A percentile compares a stretch with the other conserved stretches of the same genome.
These are phyloP conservation scores for Stellera chamaejasme DNA, from an alignment of 345 rosid species.

Conservation along the genomic window DNA sequence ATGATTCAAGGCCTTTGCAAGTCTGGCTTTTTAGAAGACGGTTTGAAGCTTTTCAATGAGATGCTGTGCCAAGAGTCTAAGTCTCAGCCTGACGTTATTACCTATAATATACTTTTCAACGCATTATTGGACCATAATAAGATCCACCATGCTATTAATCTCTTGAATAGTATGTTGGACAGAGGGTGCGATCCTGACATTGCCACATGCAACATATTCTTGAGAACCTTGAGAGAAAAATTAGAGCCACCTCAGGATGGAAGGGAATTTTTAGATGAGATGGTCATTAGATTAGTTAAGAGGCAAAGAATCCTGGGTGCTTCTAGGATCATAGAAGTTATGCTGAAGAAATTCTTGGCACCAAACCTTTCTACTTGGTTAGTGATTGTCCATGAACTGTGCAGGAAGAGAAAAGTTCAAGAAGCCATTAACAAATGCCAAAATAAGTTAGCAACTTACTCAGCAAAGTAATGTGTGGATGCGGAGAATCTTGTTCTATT, in stretches of 20 bases:
- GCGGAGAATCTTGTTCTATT: too few relatives aligned
- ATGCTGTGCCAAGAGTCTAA: conserved; percentile 68
- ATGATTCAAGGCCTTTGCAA: conserved; percentile 80
- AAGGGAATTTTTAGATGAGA: conserved; percentile 66
- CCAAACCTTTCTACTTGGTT: conserved; percentile 64
- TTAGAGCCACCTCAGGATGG: conserved; percentile 69
- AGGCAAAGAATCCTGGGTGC: conserved; percentile 59
- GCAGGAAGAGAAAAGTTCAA: conserved; percentile 58
- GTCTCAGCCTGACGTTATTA: conserved; percentile 79
- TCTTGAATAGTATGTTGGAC: conserved; percentile 73
- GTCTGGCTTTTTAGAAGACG: conserved; percentile 53
- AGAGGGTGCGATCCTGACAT: conserved; percentile 75
- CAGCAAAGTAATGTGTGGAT: too few relatives aligned
- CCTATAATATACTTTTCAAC: conserved; percentile 72
- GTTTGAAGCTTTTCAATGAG: conserved; percentile 68
- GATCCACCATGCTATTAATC: conserved; percentile 65
- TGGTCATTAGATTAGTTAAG: conserved; percentile 57
- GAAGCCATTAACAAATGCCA: conserved; percentile 60
- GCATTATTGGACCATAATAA: conserved; percentile 58
- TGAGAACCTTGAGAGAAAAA: conserved; percentile 59
- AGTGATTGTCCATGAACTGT: conserved; percentile 52
- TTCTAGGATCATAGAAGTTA: conserved; percentile 57
- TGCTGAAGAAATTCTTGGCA: conserved; percentile 59
- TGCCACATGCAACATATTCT: conserved; percentile 66
- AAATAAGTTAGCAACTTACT: conserved; percentile 16